These are phyloP conservation scores for Phytopythium ostracodes DNA, from an alignment of 352 stramenopile genomes.

Conservation along the genomic window DNA sequence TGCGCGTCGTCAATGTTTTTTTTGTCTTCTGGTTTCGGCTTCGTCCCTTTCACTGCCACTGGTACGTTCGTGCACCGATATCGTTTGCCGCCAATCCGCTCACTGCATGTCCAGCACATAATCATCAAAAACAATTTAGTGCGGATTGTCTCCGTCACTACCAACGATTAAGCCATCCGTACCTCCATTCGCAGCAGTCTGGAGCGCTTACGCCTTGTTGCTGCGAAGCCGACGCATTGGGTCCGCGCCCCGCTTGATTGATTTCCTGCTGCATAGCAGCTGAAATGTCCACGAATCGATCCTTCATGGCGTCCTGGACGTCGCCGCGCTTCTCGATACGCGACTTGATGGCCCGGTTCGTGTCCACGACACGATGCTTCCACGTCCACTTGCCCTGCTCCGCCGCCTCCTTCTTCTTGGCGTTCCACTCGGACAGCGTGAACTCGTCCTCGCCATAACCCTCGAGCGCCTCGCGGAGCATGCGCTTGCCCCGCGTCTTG, in stretches of 20 bases:
- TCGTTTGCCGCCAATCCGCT: slow-evolving; percentile 38
- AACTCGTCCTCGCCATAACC: slow-evolving; percentile 44
- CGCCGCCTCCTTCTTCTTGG: slow-evolving; percentile 33
- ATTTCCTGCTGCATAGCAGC: slow-evolving; percentile 34
- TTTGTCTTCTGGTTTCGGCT: not conserved
- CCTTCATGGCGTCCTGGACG: slow-evolving; percentile 20
- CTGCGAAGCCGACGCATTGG: not conserved
- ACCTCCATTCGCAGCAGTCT: slow-evolving; percentile 35
- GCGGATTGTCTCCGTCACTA: not conserved
- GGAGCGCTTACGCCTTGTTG: not conserved
- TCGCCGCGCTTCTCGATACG: slow-evolving; percentile 29
- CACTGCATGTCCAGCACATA: slow-evolving; percentile 12
- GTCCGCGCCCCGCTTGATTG: not conserved
- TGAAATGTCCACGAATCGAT: slow-evolving; percentile 33
- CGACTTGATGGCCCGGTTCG: slow-evolving; percentile 33
- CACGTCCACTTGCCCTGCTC: slow-evolving; percentile 39
- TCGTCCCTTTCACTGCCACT: slow-evolving; percentile 2
- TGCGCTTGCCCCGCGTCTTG: slow-evolving; percentile 65
- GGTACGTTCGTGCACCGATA: slow-evolving; percentile 47
- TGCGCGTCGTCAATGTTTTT: not conserved
- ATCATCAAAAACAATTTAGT: not conserved
- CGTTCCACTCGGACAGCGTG: slow-evolving; percentile 52
- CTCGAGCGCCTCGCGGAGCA: slow-evolving; percentile 55
- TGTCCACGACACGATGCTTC: slow-evolving; percentile 28
- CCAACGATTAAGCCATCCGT: not conserved